Base-by-base conservation (phyloP, 495 filamentous ascomycete species). In the Xylaria longipes region DNA sequence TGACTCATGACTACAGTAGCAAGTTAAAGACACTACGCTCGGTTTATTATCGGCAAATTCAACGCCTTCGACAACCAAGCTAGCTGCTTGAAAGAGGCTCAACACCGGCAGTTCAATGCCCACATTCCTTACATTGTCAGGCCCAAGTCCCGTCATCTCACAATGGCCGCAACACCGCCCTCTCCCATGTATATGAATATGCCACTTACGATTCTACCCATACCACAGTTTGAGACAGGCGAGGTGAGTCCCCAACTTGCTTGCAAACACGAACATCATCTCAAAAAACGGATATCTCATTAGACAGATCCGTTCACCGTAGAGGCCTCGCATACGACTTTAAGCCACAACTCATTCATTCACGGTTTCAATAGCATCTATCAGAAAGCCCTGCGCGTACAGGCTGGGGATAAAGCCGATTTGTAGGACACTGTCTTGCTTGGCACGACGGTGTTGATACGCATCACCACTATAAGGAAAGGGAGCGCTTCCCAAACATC, bases 401-500 rank as follows among this genome's bases (percentile, higher is more conserved):
- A 43, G 56, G 15, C 5, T 5, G 52, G 60, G 1, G 73, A 76
- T 63, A 74, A 82, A 45, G 17, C 71, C 8, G 75, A 82, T 48
- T 82, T 66, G 74, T 82, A 25, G 79, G 74, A 5, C 81, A 83
- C 69, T 73, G 68, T 41, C 62, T 76, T 29, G 54, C 77, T 5
- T 83, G 80, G 81, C 62, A 65, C 50, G 70, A 72, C 41, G 76
- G 78, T 68, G 71, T 83, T 11, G 72, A 71, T 15, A 35, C 60
- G 3, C 82, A 84, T 68, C 78, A 81, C 66, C 72, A 75, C 52
- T 75, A 77, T 62, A 81, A 83, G 64, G 81, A 84, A 57, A 72
- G 79, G 76, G 50, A 77, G 27, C 43, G 48, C 5, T 65, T 65
- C 20, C 62, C 62, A 1, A 65, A 77, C 46, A 71, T 82, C n/a